Base-by-base conservation (phyloP, 2,329 filamentous ascomycete genomes). In the Triangularia setosa region DNA sequence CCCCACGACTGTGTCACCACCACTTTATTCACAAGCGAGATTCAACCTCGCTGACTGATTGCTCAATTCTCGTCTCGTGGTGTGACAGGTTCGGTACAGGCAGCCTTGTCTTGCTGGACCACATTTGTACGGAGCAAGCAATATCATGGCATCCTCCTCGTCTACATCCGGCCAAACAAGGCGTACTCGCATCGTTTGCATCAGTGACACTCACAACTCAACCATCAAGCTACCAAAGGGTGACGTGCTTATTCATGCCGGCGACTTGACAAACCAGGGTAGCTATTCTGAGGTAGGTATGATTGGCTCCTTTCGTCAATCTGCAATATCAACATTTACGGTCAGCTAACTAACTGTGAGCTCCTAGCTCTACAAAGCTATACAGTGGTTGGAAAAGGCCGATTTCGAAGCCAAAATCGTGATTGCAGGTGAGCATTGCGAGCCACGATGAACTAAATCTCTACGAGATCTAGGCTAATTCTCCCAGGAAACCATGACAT, bases 151-250 rank as follows among this genome's bases (percentile, higher is more conserved):
- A 25, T 27, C 14, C 16, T 25, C 52, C 23, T 25, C 23, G 11
- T 25, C 6, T 3, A 6, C 12, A 8, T 16, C 52, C 12, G 16
- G 33, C 28, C 58, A 54, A 6, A 74, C 75, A 9, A 75, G 81
- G 60, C 78, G 83, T 67, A 87, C 89, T 5, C 84, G 90, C 65
- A 83, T 93, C 64, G 88, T 93, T 60, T 92, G 89, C 76, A 83
- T 93, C 63, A 90, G 90, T 3, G 90, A 93, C 76, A 93, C 90
- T 1, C 90, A 93, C 75, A 91, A 91, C 73, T 82, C 79, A 69
- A 81, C 81, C 2, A 80, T 84, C 69, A 88, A 85, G 70, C 81
- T 92, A 1, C 90, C 90, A 0, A 82, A 81, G 23, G 90, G 90
- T 48, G 89, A 93, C 73, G 84, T 93, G 8, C 80, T 93, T 33